Base-by-base conservation (phyloP, 2,329 filamentous ascomycete species). In the Cytospora paraplurivora region DNA sequence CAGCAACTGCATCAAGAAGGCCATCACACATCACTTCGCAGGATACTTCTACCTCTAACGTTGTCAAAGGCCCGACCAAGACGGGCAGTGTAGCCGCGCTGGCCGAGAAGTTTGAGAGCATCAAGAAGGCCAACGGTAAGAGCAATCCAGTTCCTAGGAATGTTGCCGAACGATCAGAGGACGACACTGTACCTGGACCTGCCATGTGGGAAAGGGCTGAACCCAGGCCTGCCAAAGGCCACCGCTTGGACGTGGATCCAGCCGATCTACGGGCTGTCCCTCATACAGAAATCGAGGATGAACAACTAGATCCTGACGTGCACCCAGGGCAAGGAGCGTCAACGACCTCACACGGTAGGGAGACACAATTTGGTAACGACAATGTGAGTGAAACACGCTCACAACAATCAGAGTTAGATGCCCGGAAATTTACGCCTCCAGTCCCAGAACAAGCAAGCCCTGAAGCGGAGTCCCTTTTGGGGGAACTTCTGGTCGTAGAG, bases 171-270 rank as follows among this genome's bases (percentile, higher is more conserved):
- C 73, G 76, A 66, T 70, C 73, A 41, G 75, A 76, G 15, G 78
- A 81, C 52, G 78, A 81, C 67, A 69, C 79, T 35, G 79, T 81
- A 69, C 77, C 82, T 66, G 77, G 81, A 67, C 72, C 77, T 57
- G 72, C 74, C 17, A 69, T 80, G 33, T 79, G 78, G 78, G 77
- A 82, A 68, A 76, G 76, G 32, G 74, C 75, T 13, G 76, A 81
- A 52, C 75, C 74, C 65, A 79, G 74, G 64, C 66, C 66, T 8
- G 44, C 76, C 17, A 68, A 72, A 44, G 68, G 62, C 37, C 66
- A 66, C 51, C 65, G 41, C 50, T 66, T 73, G 54, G 69, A 75
- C 50, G 69, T 68, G 34, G 67, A 72, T 57, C 49, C 63, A 34
- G 65, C 68, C 21, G 67, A 69, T 47, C 68, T 67, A 38, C 63